Evolutionary conservation across 352 stramenopile species (phyloP), one percentile per base, ranked within the genome.

Genomic region (Globisporangium solare): DNA sequence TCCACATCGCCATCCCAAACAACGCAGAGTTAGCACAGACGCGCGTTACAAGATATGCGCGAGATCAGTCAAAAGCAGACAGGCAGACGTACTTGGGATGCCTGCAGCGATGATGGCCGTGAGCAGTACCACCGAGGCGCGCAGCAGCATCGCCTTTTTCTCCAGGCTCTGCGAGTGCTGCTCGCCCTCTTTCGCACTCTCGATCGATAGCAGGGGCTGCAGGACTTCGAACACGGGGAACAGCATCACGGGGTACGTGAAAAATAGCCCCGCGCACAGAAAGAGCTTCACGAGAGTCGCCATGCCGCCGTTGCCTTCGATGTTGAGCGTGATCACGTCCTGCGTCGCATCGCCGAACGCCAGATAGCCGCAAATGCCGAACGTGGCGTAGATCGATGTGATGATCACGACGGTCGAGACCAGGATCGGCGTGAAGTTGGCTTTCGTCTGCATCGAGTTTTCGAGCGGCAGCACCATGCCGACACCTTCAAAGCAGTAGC

Each of bases 221-320:
- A 90, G 55, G n/a, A 92, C 68, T n/a, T 84, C 83, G 63, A 93
- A 94, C 6, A 97, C 86, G 0, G 89, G 91, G 67, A 96, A 97
- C 59, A 97, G 85, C 91, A 97, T 97, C 21, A 97, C 76, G 4
- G 91, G 91, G 57, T 97, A 97, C 45, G 91, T 96, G 51, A 97
- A 88, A 66, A 97, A 97, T 1, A 97, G 71, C 1, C 83, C 91
- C 11, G 88, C 64, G 47, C 83, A 97, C 15, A 97, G 62, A 12
- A 81, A 89, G 11, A 96, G 55, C 64, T 97, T 94, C 31, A 97
- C 89, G 47, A 95, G 73, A 22, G 66, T 88, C 41, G 77, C 79
- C 35, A 82, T 66, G 58, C 77, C 70, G n/a, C 68, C 64, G 13
- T 47, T 71, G n/a, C 66, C 71, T 37, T 83, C 64, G 39, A 97